phyloP scores from a whole-genome alignment of 1,284 basidiomycete genomes.

The Chondrostereum purpureum region DNA sequence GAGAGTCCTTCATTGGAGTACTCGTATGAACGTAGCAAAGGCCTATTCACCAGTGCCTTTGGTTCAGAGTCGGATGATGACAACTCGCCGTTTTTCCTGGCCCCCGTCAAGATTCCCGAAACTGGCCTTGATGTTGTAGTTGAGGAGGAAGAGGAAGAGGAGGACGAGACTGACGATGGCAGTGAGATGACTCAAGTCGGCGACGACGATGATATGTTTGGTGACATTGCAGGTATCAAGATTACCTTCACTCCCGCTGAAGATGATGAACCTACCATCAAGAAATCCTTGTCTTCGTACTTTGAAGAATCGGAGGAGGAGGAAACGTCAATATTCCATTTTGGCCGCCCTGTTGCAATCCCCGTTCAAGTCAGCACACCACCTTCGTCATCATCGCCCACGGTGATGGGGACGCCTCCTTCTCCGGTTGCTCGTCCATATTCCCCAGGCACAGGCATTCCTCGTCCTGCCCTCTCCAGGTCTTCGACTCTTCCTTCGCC shows the following conservation, averaged over 20 bases:
- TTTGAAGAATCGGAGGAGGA: constrained; percentile 18
- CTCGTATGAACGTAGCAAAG: constrained; percentile 49
- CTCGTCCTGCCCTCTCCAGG: constrained; percentile 14
- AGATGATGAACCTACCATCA: constrained; percentile 17
- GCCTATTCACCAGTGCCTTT: constrained; percentile 33
- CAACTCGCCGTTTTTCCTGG: constrained; percentile 41
- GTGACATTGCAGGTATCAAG: constrained; percentile 54
- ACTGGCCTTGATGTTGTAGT: constrained; percentile 35
- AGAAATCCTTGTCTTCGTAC: constrained; percentile 4
- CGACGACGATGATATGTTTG: constrained; percentile 27
- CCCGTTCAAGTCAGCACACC: constrained; percentile 9
- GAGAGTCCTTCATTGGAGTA: constrained; percentile 10
- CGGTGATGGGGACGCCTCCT: constrained; percentile 18
- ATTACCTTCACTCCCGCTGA: constrained; percentile 59
- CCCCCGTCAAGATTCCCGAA: constrained; percentile 28
- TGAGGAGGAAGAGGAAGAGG: constrained; percentile 29
- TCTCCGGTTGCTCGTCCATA: constrained; percentile 16
- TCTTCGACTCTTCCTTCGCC: constrained; percentile 7
- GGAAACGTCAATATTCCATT: constrained; percentile 21
- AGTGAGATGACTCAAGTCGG: constrained; percentile 35
- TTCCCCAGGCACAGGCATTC: not conserved
- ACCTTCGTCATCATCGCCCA: constrained; percentile 13
- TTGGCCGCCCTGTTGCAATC: constrained; percentile 18
- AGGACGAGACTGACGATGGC: constrained; percentile 24
- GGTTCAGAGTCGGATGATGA: constrained; percentile 23